Conservation (phyloP, 2,329 filamentous ascomycete genomes). For the Aspergillus floridensis region DNA sequence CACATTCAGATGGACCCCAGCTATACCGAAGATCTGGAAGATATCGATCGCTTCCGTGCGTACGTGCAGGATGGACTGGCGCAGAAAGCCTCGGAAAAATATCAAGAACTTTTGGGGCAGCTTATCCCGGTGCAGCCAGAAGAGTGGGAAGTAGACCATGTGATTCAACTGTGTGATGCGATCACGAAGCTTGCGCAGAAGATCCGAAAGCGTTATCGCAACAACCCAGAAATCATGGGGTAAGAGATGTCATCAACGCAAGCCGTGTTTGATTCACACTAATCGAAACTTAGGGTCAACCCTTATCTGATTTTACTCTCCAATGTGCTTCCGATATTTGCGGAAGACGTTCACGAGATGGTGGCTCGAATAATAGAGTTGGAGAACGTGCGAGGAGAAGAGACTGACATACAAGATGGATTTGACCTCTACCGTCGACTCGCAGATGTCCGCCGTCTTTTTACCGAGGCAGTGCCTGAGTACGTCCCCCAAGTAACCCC, state of each 20-base stretch:
- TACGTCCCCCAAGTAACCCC: slow-evolving; percentile 26
- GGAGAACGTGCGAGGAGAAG: slow-evolving; percentile 65
- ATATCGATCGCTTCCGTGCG: slow-evolving; percentile 68
- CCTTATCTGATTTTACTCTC: slow-evolving; percentile 71
- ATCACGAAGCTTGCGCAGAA: slow-evolving; percentile 82
- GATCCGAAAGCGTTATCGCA: slow-evolving; percentile 88
- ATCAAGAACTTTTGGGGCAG: slow-evolving; percentile 73
- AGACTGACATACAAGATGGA: slow-evolving; percentile 85
- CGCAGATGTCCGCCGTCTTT: slow-evolving; percentile 77
- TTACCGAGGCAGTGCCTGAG: slow-evolving; percentile 69
- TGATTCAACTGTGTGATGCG: slow-evolving; percentile 82
- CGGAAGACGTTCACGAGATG: slow-evolving; percentile 82
- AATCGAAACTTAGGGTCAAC: slow-evolving; percentile 46
- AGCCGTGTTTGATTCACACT: slow-evolving; percentile 33
- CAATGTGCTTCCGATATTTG: slow-evolving; percentile 84
- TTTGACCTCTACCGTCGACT: slow-evolving; percentile 92
- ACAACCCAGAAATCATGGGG: slow-evolving; percentile 84
- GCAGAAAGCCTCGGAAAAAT: slow-evolving; percentile 73
- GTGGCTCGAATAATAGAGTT: slow-evolving; percentile 76
- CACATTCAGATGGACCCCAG: slow-evolving; percentile 77
- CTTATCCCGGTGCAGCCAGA: slow-evolving; percentile 77
- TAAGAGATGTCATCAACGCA: slow-evolving; percentile 42
- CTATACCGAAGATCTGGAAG: slow-evolving; percentile 69
- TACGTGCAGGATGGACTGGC: slow-evolving; percentile 71
- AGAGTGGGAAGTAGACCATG: slow-evolving; percentile 86